Conservation (phyloP, 129 eudicot genomes). For the Tagetes erecta region DNA sequence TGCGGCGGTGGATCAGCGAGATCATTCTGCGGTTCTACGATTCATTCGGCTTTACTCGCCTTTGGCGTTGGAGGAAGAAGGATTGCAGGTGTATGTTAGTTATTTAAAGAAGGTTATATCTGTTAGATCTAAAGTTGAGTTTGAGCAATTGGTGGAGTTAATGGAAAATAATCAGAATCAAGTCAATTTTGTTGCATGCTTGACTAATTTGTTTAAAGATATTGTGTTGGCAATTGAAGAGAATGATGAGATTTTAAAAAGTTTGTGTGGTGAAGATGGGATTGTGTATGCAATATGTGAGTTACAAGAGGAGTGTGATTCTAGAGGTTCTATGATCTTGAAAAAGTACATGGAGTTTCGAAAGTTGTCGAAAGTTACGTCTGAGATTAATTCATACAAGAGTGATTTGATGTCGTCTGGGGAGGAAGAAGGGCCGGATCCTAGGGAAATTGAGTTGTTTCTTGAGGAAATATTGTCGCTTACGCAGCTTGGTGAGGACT, state of each 20-base stretch:
- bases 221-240: slow-evolving; percentile 79
- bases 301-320: slow-evolving; percentile 91
- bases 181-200: slow-evolving; percentile 68
- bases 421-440: slow-evolving; percentile 89
- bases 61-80: slow-evolving; percentile 78
- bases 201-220: slow-evolving; percentile 81
- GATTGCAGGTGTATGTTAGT: slow-evolving; percentile 67
- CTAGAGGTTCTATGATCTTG: slow-evolving; percentile 63
- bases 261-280: slow-evolving; percentile 88
- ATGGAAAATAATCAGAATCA: slow-evolving; percentile 46
- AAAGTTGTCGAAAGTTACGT: slow-evolving; percentile 58
- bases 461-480: slow-evolving; percentile 78
- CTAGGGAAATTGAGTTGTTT: slow-evolving; percentile 77
- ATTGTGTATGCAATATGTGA: slow-evolving; percentile 84
- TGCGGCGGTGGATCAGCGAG: slow-evolving; percentile 58
- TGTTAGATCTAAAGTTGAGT: slow-evolving; percentile 62
- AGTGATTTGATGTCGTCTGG: slow-evolving; percentile 58
- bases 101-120: slow-evolving; percentile 74
- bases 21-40: slow-evolving; percentile 53
- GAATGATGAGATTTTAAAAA: slow-evolving; percentile 65
- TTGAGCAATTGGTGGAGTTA: slow-evolving; percentile 64
- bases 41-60: slow-evolving; percentile 67
- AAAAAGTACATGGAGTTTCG: slow-evolving; percentile 86
- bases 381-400: slow-evolving; percentile 77
- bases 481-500: slow-evolving; percentile 88